These are phyloP conservation scores for Pseudevernia furfuracea DNA, from an alignment of 495 filamentous ascomycete genomes.

Conservation along the genomic window DNA sequence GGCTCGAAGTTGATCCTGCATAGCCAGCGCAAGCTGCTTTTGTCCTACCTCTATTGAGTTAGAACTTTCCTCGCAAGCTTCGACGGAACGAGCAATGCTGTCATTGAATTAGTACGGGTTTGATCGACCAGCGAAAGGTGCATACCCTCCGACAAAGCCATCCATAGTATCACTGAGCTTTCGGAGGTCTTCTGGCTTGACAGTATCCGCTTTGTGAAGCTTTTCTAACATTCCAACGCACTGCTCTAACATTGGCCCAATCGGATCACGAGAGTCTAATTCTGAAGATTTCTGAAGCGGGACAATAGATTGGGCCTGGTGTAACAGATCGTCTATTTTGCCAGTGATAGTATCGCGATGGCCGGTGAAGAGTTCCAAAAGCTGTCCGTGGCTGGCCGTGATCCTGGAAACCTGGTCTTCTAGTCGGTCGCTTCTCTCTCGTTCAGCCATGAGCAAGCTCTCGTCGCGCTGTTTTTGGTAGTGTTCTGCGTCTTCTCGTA, in stretches of 20 bases:
- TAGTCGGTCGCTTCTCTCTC: conserved; percentile 14
- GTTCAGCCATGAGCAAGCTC: conserved; percentile 11
- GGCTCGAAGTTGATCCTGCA: conserved; percentile 17
- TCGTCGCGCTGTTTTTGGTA: conserved; percentile 4
- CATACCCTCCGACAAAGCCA: conserved; percentile 11
- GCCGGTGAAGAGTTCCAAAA: conserved; percentile 1
- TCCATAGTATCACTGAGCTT: conserved; percentile 16
- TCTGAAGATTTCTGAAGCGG: background rate
- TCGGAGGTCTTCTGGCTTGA: conserved; percentile 17
- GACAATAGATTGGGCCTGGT: conserved; percentile 1
- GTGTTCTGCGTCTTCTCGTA: conserved; percentile 17
- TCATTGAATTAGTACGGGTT: background rate
- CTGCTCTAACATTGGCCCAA: conserved; percentile 19
- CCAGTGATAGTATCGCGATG: conserved; percentile 14
- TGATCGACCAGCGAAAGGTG: background rate
- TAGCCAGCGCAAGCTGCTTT: conserved; percentile 9
- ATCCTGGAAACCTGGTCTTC: conserved; percentile 14
- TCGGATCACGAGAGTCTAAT: background rate
- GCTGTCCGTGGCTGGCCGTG: conserved; percentile 10
- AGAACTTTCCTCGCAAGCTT: conserved; percentile 13
- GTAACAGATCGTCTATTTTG: conserved; percentile 19
- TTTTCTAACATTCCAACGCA: conserved; percentile 15
- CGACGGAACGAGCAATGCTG: conserved; percentile 12
- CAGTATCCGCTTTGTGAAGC: conserved; percentile 9
- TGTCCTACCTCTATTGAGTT: conserved; percentile 5